These are phyloP conservation scores for Xylaria sp. DNA, from an alignment of 2,329 filamentous ascomycete species.

Conservation along the genomic window DNA sequence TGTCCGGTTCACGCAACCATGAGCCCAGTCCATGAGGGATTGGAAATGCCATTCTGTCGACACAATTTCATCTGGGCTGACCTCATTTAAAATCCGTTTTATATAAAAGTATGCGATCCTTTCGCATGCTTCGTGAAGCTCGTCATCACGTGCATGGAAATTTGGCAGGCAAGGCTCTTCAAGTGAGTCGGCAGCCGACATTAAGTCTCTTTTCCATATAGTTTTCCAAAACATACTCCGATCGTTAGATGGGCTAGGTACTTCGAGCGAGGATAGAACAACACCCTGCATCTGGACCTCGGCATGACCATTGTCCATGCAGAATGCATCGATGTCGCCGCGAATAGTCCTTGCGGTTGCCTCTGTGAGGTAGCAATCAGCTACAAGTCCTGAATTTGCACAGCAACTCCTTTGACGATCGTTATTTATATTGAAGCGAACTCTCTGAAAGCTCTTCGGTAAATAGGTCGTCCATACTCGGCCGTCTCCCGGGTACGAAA, in stretches of 20 bases:
- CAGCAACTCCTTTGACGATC: background rate
- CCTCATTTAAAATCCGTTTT: background rate
- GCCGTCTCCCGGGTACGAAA: slow-evolving; percentile 22
- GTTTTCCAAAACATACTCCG: slow-evolving; percentile 25
- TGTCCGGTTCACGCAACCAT: background rate
- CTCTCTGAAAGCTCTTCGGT: slow-evolving; percentile 18
- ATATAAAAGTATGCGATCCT: slow-evolving; percentile 1
- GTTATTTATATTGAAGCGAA: slow-evolving; percentile 4
- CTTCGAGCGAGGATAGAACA: slow-evolving; percentile 22
- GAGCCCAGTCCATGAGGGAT: slow-evolving; percentile 10
- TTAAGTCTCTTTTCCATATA: slow-evolving; percentile 15
- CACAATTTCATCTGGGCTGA: background rate
- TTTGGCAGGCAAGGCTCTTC: background rate
- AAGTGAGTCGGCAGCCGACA: background rate
- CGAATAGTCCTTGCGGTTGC: background rate
- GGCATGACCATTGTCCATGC: background rate
- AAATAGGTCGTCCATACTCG: slow-evolving; percentile 25
- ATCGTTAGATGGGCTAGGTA: slow-evolving; percentile 19
- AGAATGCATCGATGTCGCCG: slow-evolving; percentile 16
- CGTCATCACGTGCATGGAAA: background rate
- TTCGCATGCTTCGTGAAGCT: slow-evolving; percentile 4
- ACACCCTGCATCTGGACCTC: slow-evolving; percentile 15
- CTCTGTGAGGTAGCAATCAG: slow-evolving; percentile 3
- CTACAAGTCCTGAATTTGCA: background rate
- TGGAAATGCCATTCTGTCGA: slow-evolving; percentile 3